These are phyloP conservation scores for Chamaecrista fasciculata DNA, from an alignment of 306 rosid genomes.

Conservation along the genomic window DNA sequence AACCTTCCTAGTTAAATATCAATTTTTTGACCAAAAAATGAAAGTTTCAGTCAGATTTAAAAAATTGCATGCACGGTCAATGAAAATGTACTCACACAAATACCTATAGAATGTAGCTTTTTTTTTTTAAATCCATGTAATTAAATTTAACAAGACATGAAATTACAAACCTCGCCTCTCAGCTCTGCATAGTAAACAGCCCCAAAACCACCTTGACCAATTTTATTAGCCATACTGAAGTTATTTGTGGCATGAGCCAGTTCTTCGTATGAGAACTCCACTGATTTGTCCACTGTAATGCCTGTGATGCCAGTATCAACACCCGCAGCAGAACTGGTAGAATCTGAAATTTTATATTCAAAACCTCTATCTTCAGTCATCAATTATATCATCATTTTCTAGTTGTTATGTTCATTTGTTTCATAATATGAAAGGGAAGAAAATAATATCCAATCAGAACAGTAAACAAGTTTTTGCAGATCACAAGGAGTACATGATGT, in stretches of 20 bases:
- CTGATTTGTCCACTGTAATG: slow-evolving; percentile 62
- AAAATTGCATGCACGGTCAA: background rate
- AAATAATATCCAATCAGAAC: background rate
- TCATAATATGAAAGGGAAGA: background rate
- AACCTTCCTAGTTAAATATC: background rate
- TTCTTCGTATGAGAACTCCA: slow-evolving; percentile 76
- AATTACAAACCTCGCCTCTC: slow-evolving; percentile 85
- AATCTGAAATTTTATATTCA: slow-evolving; percentile 31
- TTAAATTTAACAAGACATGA: background rate
- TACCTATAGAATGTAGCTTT: background rate
- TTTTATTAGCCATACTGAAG: slow-evolving; percentile 68
- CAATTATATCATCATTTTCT: background rate
- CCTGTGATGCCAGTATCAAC: slow-evolving; percentile 38
- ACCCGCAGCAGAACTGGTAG: slow-evolving; percentile 28
- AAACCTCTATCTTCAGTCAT: background rate
- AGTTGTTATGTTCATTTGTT: background rate
- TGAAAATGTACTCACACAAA: background rate
- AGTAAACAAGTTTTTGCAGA: background rate
- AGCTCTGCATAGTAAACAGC: slow-evolving; percentile 82
- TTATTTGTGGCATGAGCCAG: slow-evolving; percentile 77
- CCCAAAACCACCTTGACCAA: slow-evolving; percentile 96
- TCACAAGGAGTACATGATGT: background rate
- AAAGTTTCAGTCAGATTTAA: background rate
- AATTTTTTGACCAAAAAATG: background rate
- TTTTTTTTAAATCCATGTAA: slow-evolving; percentile 6